Conservation (phyloP, 495 filamentous ascomycete species). For the Terfezia boudieri region DNA sequence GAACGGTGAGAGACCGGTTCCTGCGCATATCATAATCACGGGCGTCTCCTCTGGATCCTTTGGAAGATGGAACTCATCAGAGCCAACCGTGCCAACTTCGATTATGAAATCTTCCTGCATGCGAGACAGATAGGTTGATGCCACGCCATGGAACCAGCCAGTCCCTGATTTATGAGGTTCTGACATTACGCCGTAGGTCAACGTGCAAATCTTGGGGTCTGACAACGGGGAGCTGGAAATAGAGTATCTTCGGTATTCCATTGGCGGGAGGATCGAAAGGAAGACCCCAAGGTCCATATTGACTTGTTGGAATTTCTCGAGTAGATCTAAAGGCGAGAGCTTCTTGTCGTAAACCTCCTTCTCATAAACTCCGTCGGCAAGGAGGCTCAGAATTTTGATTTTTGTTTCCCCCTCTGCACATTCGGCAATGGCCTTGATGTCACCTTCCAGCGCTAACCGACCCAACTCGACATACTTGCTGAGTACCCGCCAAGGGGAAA, state of each 20-base stretch:
- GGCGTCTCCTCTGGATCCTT: too few relatives aligned
- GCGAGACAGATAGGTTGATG: too few relatives aligned
- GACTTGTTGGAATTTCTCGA: constrained; percentile 34
- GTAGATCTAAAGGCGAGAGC: constrained; percentile 40
- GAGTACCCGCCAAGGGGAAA: constrained; percentile 39
- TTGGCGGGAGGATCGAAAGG: constrained; percentile 46
- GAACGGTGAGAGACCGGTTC: constrained; percentile 44
- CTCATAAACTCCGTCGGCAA: constrained; percentile 30
- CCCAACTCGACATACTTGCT: constrained; percentile 49
- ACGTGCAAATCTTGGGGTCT: constrained; percentile 20
- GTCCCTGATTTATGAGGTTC: too few relatives aligned
- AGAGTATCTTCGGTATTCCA: constrained; percentile 55
- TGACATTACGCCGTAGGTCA: too few relatives aligned
- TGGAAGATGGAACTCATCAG: too few relatives aligned
- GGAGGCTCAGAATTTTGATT: constrained; percentile 22
- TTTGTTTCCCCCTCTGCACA: constrained; percentile 20
- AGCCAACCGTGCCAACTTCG: too few relatives aligned
- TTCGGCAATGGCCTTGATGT: constrained; percentile 25
- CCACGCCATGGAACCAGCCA: too few relatives aligned
- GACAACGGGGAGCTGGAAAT: constrained; percentile 54
- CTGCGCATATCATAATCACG: constrained; percentile 2
- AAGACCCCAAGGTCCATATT: constrained; percentile 37
- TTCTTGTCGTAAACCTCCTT: constrained; percentile 33
- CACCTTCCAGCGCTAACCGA: constrained; percentile 41
- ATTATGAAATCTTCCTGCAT: too few relatives aligned